Evolutionary conservation across 2,329 filamentous ascomycete genomes (phyloP).

Genomic region (Penicillium sp.): DNA sequence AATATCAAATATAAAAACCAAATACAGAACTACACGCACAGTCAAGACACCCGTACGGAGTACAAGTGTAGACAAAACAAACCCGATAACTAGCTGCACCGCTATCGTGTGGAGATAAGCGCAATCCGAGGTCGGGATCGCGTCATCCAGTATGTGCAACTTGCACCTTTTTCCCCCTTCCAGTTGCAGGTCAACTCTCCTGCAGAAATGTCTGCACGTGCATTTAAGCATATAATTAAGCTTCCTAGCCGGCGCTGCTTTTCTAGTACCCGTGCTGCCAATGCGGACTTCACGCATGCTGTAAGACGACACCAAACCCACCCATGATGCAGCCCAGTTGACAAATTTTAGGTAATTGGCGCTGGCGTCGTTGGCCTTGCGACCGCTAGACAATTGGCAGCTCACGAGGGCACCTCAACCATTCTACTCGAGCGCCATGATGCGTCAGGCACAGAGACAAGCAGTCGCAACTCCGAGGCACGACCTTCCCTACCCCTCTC

Average conservation of each 20-base stretch:
- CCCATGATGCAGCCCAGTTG: background rate
- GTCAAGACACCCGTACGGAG: too few species aligned
- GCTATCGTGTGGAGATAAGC: background rate
- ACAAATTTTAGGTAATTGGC: slow-evolving; percentile 57
- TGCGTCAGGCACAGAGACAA: slow-evolving; percentile 79
- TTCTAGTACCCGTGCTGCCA: slow-evolving; percentile 41
- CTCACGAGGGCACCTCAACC: slow-evolving; percentile 61
- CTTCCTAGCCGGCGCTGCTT: slow-evolving; percentile 35
- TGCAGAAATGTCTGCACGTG: slow-evolving; percentile 15
- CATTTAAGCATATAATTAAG: slow-evolving; percentile 4
- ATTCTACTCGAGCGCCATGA: slow-evolving; percentile 80
- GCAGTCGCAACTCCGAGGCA: slow-evolving; percentile 84
- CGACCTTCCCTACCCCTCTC: background rate
- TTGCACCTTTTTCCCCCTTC: background rate
- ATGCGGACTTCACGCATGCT: slow-evolving; percentile 65
- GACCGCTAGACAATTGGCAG: slow-evolving; percentile 71
- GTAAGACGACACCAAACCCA: slow-evolving; percentile 30
- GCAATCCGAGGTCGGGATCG: background rate
- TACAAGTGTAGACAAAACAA: too few species aligned
- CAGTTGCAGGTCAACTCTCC: slow-evolving; percentile 10
- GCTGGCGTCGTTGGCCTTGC: slow-evolving; percentile 78
- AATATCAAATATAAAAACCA: too few species aligned
- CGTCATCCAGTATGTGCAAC: background rate
- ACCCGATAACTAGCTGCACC: too few species aligned
- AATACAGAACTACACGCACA: too few species aligned